Evolutionary conservation across 768 basidiomycete species (phyloP), one percentile per base, ranked within the genome.

Genomic region (Boletus coccyginus): DNA sequence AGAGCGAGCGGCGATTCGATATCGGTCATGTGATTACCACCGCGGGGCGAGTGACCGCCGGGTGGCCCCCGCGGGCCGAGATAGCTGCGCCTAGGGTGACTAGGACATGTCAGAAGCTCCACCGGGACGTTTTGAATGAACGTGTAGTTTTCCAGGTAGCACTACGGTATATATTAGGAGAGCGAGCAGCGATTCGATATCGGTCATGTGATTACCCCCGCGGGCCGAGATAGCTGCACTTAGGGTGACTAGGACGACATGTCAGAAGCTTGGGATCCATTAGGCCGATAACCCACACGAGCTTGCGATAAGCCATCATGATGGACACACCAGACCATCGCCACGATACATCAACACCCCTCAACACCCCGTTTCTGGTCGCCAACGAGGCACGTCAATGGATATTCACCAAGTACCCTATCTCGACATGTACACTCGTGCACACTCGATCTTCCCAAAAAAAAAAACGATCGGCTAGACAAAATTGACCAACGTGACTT

Each of bases 381-480:
- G 39, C 35, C 38, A 29, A 40, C 41, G 36, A 24, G 10, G 29
- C 41, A 41, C 45, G 16, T 14, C 19, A 31, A 19, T 27, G 32
- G 38, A 4, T 6, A 46, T 21, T 32, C 40, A 52, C 21, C 21
- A n/a, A 5, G 27, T 38, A 19, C 35, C 62, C 52, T 35, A n/a
- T 49, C 50, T 39, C 40, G 14, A 11, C 27, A 2, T 27, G 27
- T 27, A 27, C 5, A 5, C 27, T 5, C 9, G 19, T 24, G 7
- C 7, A 40, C 29, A 17, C n/a, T n/a, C 40, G 39, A 31, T 49
- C 60, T 56, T 50, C 24, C 56, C 54, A 51, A 36, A 52, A 53
- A 31, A 31, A 51, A 36, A 52, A 53, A 31, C 31, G 24, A 44
- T 39, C 48, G 58, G 24, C 33, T 31, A 17, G 13, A 43, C 32